These are phyloP conservation scores for Tubosaeta sp. DNA, from an alignment of 768 basidiomycete genomes.

Conservation along the genomic window DNA sequence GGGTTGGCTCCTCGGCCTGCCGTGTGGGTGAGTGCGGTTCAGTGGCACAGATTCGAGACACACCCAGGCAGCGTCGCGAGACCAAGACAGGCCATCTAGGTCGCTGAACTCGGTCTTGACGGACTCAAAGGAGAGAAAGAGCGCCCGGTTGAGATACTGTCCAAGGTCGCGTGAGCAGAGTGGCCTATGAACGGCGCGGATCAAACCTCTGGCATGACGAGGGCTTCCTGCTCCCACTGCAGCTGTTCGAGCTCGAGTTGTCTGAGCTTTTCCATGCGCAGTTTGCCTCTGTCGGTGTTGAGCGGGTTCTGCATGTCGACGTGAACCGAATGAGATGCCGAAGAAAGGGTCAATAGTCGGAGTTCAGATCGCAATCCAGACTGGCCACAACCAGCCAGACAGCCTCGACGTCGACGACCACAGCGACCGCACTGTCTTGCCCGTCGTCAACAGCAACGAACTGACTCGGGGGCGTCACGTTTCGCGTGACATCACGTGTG, in stretches of 20 bases:
- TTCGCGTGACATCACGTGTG: constrained; percentile 25
- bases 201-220: constrained; percentile 54
- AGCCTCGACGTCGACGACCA: too few species aligned
- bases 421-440: neutral
- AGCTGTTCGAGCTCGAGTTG: constrained; percentile 52
- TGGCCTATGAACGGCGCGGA: neutral
- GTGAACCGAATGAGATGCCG: neutral
- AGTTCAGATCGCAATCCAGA: constrained; percentile 7
- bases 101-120: constrained; percentile 63
- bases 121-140: constrained; percentile 41
- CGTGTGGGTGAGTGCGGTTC: neutral
- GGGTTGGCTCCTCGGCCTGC: constrained; percentile 30
- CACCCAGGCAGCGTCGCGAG: constrained; percentile 30
- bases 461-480: constrained; percentile 13
- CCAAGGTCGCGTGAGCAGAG: constrained; percentile 10
- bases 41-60: constrained; percentile 4
- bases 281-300: constrained; percentile 41
- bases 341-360: constrained; percentile 1
- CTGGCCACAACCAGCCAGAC: constrained; percentile 2
- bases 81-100: constrained; percentile 56
- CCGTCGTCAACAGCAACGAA: constrained; percentile 1
- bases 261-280: constrained; percentile 43
- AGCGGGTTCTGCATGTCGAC: constrained; percentile 14
- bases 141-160: constrained; percentile 30
- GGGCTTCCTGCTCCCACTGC: constrained; percentile 50